A percentile compares a stretch with the other conserved stretches of the same genome.
Evolutionary conservation across 495 filamentous ascomycete genomes (phyloP).

Genomic region (Penicillium dipodomyicola): DNA sequence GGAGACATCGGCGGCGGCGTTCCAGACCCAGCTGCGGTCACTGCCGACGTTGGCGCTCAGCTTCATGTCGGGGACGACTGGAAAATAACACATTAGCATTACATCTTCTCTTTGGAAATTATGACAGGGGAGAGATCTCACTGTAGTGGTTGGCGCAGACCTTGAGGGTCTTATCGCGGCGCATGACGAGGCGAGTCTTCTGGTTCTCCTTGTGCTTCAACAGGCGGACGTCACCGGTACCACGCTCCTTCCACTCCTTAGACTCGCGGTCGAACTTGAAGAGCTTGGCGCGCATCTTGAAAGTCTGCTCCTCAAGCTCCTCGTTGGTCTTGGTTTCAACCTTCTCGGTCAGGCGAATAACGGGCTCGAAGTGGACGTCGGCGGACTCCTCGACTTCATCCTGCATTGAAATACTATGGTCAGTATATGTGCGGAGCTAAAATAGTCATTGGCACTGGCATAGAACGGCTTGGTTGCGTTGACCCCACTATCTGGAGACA

Average conservation of each 20-base stretch:
- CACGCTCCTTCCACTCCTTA: slow-evolving; percentile 98
- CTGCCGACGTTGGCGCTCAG: slow-evolving; percentile 95
- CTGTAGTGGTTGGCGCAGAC: slow-evolving; percentile 99
- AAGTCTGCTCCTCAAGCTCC: slow-evolving; percentile 92
- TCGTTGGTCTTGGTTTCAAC: slow-evolving; percentile 97
- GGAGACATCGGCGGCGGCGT: slow-evolving; percentile 93
- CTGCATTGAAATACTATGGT: slow-evolving; percentile 19
- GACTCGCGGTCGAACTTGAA: slow-evolving; percentile 92
- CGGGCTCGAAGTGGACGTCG: slow-evolving; percentile 95
- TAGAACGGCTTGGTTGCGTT: slow-evolving; percentile 1
- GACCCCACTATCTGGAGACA: slow-evolving; percentile 11
- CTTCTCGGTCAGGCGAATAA: slow-evolving; percentile 91
- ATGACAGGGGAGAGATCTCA: slow-evolving; percentile 48
- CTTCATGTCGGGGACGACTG: slow-evolving; percentile 98
- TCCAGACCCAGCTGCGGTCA: slow-evolving; percentile 99
- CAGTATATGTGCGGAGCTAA: slow-evolving; percentile 2
- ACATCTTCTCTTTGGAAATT: neutral
- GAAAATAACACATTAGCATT: slow-evolving; percentile 21
- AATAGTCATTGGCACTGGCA: neutral
- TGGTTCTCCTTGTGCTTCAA: slow-evolving; percentile 98
- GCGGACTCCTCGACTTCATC: slow-evolving; percentile 77
- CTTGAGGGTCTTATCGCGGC: slow-evolving; percentile 98
- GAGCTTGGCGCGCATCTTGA: slow-evolving; percentile 99
- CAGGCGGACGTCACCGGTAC: slow-evolving; percentile 92
- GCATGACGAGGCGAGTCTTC: slow-evolving; percentile 98